Percentiles rank a stretch among this genome's conserved stretches.
Conservation (phyloP, 2,329 filamentous ascomycete species). For the Claviceps digitariae region DNA sequence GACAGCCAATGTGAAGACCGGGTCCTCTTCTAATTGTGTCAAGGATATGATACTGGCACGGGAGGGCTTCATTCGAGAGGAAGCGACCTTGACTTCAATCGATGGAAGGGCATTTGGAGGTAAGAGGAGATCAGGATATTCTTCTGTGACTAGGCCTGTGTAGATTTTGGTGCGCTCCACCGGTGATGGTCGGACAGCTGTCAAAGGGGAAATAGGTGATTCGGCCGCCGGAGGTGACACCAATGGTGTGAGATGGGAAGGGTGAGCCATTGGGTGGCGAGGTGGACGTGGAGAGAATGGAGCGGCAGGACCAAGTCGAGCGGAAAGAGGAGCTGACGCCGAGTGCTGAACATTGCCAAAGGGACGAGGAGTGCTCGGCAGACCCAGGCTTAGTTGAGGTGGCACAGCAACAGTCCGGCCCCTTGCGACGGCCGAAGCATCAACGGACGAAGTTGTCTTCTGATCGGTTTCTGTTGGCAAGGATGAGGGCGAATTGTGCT, state of each 20-base stretch:
- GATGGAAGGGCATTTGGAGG: conserved; percentile 80
- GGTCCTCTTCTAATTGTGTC: conserved; percentile 75
- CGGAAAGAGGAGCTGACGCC: conserved; percentile 51
- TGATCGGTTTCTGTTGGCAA: neutral
- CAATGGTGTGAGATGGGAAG: conserved; percentile 50
- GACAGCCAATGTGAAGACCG: conserved; percentile 83
- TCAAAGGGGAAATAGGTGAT: conserved; percentile 2
- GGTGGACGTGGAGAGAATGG: conserved; percentile 61
- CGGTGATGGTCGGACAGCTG: conserved; percentile 10
- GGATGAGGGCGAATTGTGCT: neutral
- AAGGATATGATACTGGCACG: conserved; percentile 70
- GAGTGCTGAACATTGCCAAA: conserved; percentile 33
- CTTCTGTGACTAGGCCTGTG: conserved; percentile 67
- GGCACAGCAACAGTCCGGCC: conserved; percentile 21
- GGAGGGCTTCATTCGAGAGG: conserved; percentile 88
- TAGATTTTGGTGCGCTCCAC: conserved; percentile 45
- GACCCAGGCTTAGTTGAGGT: conserved; percentile 43
- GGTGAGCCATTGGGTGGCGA: conserved; percentile 58
- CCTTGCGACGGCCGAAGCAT: conserved; percentile 33
- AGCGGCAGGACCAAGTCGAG: conserved; percentile 31
- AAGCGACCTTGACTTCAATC: conserved; percentile 76
- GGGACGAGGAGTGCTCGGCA: conserved; percentile 48
- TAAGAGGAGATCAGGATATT: conserved; percentile 74
- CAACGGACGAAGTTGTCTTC: conserved; percentile 27
- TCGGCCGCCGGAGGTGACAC: conserved; percentile 30